Conservation (phyloP, 1,284 basidiomycete genomes). For the Ganoderma multipileum region DNA sequence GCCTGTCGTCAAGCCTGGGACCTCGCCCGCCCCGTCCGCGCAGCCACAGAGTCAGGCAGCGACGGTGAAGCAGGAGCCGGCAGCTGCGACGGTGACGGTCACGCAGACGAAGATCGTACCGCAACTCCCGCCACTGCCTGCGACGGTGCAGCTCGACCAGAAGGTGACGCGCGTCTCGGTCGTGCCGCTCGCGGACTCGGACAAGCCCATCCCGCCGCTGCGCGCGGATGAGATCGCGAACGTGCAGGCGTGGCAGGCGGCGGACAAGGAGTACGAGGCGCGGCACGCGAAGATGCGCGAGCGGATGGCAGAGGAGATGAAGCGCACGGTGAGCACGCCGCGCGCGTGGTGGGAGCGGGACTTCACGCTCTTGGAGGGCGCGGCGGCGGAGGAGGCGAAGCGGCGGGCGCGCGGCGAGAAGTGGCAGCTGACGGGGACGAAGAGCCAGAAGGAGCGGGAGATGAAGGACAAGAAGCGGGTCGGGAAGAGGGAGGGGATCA, state of each 20-base stretch:
- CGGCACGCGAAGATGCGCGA: slow-evolving; percentile 51
- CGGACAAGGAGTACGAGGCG: slow-evolving; percentile 57
- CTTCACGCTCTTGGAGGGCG: slow-evolving; percentile 18
- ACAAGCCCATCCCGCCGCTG: slow-evolving; percentile 62
- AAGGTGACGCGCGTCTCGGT: slow-evolving; percentile 69
- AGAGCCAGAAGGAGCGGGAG: slow-evolving; percentile 44
- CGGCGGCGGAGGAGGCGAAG: slow-evolving; percentile 39
- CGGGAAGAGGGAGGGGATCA: slow-evolving; percentile 72
- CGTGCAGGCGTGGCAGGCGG: slow-evolving; percentile 59
- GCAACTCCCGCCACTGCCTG: slow-evolving; percentile 37
- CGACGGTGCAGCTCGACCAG: slow-evolving; percentile 55
- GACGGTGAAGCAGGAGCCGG: background rate
- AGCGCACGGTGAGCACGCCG: slow-evolving; percentile 38
- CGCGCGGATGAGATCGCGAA: slow-evolving; percentile 50
- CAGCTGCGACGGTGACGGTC: background rate
- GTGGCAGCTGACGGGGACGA: slow-evolving; percentile 49
- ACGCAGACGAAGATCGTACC: slow-evolving; percentile 35
- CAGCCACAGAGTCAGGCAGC: slow-evolving; percentile 9
- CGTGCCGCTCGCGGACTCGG: slow-evolving; percentile 64
- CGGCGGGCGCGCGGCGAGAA: slow-evolving; percentile 46
- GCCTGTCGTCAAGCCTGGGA: slow-evolving; percentile 9
- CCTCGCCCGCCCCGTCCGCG: slow-evolving; percentile 9
- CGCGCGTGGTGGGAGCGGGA: slow-evolving; percentile 62
- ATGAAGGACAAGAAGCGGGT: slow-evolving; percentile 57
- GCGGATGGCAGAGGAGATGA: slow-evolving; percentile 51